Base-by-base conservation (phyloP, 2,329 filamentous ascomycete genomes). In the Cryoendolithus antarcticus region DNA sequence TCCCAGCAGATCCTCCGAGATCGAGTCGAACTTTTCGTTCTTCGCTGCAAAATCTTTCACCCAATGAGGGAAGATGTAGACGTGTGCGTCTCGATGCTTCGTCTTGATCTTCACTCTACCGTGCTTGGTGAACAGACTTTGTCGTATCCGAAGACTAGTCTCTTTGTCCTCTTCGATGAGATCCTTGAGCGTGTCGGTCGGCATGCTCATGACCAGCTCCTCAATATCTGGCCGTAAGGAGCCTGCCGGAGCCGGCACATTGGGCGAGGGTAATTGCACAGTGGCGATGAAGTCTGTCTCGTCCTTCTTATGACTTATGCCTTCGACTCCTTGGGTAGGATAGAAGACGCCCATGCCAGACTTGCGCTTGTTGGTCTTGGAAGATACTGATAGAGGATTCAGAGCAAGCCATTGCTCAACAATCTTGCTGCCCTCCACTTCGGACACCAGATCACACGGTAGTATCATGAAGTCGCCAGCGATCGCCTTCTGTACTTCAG, bases 41-140 rank as follows among this genome's bases (percentile, higher is more conserved):
- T 72, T 69, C 42, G 75, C 74, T 32, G 93, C 75, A 59, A 94
- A 82, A 39, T 93, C 80, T 53, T 94, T 74, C 6, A 93, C 74
- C 89, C 91, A 96, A 48, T 77, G 77, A 0, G 91, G 91, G 49
- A 98, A 84, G 46, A 98, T 77, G 61, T 98, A 98, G 42, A 96
- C 81, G 56, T 96, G 89, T 0, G 89, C 84, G 58, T 96, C 89
- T 32, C 91, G 76, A 58, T 93, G 81, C 3, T 80, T 85, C 9
- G 79, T 89, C 43, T 88, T 70, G 71, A 95, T 81, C 50, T 80
- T 80, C 32, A 93, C 69, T 28, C 77, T 75, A 7, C 84, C 77
- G 53, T 93, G 80, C 48, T 75, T 76, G 6, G 44, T 73, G 9
- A 95, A 65, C 24, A 95, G 69, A 3, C 78, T 77, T 53, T 89